Conservation (phyloP, 352 stramenopile species). For the Phytophthora chlamydospora region DNA sequence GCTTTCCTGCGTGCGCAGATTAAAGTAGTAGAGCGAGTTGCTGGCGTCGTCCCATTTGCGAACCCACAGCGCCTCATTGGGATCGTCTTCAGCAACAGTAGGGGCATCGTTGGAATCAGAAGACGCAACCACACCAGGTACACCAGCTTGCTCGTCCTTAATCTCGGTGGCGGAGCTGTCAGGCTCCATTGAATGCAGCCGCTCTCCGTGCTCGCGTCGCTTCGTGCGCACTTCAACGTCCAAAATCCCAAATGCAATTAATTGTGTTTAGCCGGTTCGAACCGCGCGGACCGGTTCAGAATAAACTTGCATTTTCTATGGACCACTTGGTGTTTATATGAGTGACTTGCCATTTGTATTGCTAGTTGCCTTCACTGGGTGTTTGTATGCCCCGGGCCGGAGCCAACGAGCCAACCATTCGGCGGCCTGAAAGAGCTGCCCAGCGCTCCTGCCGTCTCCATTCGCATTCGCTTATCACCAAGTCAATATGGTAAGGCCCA, state of each 20-base stretch:
- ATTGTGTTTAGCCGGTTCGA: conserved; percentile 7
- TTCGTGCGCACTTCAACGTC: conserved; percentile 26
- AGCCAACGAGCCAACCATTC: conserved; percentile 88
- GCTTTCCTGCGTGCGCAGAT: conserved; percentile 37
- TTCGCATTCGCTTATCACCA: conserved; percentile 90
- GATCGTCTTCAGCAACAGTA: neutral
- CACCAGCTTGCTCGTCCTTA: neutral
- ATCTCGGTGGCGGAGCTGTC: neutral
- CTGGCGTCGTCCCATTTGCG: conserved; percentile 37
- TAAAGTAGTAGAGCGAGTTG: conserved; percentile 43
- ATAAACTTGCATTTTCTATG: conserved; percentile 3
- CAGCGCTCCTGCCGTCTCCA: conserved; percentile 32
- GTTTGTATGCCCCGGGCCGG: conserved; percentile 52
- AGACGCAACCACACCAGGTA: neutral
- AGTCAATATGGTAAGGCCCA: conserved; percentile 89
- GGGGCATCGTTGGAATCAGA: neutral
- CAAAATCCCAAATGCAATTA: conserved; percentile 4
- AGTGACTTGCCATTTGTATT: conserved; percentile 52
- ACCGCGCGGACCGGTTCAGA: neutral
- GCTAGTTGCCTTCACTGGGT: conserved; percentile 24
- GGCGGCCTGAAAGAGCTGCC: conserved; percentile 5
- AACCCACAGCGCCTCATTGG: conserved; percentile 31
- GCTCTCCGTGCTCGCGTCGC: conserved; percentile 7
- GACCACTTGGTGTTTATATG: neutral
- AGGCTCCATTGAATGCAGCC: neutral